These are phyloP conservation scores for Kwoniella shivajii DNA, from an alignment of 1,284 basidiomycete species.

Conservation along the genomic window DNA sequence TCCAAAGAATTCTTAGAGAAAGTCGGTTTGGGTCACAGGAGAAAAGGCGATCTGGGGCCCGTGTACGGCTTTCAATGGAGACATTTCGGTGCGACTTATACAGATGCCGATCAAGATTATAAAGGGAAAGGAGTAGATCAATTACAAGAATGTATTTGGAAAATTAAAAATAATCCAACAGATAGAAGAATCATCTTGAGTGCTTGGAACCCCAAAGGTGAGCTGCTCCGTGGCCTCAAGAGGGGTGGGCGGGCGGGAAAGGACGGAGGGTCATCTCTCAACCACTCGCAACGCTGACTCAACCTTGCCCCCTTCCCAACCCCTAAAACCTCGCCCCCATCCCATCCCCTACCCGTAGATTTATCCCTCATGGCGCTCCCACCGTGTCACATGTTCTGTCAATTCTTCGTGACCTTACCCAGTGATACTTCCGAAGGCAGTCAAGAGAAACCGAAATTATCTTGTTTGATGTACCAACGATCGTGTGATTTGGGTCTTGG, in stretches of 20 bases:
- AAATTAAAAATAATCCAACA: constrained; percentile 91
- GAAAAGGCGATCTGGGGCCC: constrained; percentile 91
- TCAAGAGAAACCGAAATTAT: constrained; percentile 72
- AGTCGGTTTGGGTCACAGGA: constrained; percentile 77
- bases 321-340: too few relatives aligned
- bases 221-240: too few relatives aligned
- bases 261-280: too few relatives aligned
- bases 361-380: constrained; percentile 93
- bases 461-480: constrained; percentile 96
- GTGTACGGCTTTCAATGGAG: constrained; percentile 99
- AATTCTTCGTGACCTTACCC: constrained; percentile 92
- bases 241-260: too few relatives aligned
- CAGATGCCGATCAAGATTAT: constrained; percentile 80
- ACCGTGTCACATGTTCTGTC: constrained; percentile 97
- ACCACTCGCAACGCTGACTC: too few relatives aligned
- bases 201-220: constrained; percentile 97
- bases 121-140: constrained; percentile 91
- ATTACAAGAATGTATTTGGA: constrained; percentile 79
- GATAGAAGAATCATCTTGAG: constrained; percentile 94
- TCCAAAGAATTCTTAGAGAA: constrained; percentile 82
- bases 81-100: constrained; percentile 91
- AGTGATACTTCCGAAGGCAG: constrained; percentile 56
- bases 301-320: too few relatives aligned
- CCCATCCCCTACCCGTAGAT: constrained; percentile 59
- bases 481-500: constrained; percentile 96